Conservation (phyloP, 257 asterid genomes). For the Nicotiana benthamiana region DNA sequence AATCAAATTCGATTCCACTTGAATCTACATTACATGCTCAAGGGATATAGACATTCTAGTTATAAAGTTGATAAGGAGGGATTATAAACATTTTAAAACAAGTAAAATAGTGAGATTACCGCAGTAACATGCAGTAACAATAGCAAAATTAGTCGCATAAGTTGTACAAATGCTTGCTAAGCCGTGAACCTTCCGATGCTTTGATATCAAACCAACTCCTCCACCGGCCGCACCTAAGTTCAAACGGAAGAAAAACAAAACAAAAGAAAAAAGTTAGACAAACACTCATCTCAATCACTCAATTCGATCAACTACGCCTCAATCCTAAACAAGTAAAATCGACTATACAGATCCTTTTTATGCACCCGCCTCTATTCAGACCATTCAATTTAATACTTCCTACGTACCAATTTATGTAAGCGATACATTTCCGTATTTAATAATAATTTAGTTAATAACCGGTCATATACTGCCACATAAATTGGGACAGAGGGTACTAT, state of each 20-base stretch:
- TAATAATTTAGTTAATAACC: too few relatives aligned
- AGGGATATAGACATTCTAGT: background rate
- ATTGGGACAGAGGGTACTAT: too few relatives aligned
- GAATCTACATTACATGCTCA: background rate
- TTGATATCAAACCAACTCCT: conserved; percentile 64
- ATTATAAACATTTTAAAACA: background rate
- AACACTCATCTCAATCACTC: background rate
- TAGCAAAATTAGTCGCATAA: conserved; percentile 82
- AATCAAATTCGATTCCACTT: background rate
- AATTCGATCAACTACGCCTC: background rate
- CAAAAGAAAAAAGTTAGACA: background rate
- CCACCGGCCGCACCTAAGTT: conserved; percentile 75
- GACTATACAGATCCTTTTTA: background rate
- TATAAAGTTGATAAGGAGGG: too few relatives aligned
- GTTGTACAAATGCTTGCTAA: conserved; percentile 49
- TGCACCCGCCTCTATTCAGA: background rate
- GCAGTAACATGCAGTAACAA: conserved; percentile 80
- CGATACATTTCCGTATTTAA: too few relatives aligned
- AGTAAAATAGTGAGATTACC: conserved; percentile 30
- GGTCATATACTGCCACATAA: too few relatives aligned
- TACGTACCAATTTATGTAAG: too few relatives aligned
- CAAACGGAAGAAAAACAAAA: background rate
- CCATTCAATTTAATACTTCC: background rate
- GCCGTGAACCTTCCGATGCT: conserved; percentile 62
- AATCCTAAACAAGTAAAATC: background rate